Conservation (phyloP, 2,329 filamentous ascomycete genomes). For the Beauveria pseudobassiana region DNA sequence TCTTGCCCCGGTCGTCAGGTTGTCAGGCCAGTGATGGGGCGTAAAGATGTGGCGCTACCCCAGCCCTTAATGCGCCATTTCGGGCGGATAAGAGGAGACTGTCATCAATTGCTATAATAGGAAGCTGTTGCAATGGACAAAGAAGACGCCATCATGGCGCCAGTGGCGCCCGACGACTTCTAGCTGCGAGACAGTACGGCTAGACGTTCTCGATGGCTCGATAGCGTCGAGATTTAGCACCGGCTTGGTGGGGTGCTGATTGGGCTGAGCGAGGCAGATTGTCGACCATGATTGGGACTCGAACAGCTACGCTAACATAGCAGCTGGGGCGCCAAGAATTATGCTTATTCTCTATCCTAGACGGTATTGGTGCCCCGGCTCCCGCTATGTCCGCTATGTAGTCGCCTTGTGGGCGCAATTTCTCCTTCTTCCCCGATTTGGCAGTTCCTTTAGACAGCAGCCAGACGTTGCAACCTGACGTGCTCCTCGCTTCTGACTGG, state of each 20-base stretch:
- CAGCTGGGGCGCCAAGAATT: constrained; percentile 4
- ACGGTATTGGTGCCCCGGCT: not conserved
- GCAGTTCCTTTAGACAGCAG: not conserved
- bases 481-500: not conserved
- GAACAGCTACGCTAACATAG: not conserved
- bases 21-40: not conserved
- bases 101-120: not conserved
- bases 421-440: not conserved
- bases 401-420: not conserved
- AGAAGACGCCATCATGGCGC: not conserved
- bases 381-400: too few species aligned
- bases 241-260: not conserved
- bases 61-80: not conserved
- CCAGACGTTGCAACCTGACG: constrained; percentile 1
- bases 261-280: not conserved
- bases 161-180: not conserved
- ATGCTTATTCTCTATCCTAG: not conserved
- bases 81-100: not conserved
- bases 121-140: not conserved
- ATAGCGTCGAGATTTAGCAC: not conserved
- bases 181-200: not conserved
- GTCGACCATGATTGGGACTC: not conserved
- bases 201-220: not conserved
- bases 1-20: not conserved
- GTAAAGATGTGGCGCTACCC: not conserved